Evolutionary conservation across 345 rosid genomes (phyloP), one percentile per base, ranked within the genome.

Genomic region (Brassica carinata): DNA sequence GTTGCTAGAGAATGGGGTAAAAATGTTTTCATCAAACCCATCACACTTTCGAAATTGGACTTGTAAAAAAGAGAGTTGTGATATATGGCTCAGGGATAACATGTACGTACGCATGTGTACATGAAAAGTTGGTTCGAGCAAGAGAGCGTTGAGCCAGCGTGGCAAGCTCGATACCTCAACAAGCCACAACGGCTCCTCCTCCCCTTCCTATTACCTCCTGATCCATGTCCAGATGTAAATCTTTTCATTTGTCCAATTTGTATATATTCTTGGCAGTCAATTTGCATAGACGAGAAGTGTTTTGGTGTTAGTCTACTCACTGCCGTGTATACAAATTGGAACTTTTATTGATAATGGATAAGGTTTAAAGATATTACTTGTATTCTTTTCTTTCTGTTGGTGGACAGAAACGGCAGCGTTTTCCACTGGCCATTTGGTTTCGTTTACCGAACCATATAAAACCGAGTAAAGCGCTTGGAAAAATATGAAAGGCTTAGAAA

Each of bases 61-160:
- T 72, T 53, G 1, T 14, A 1, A 31, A 13, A 1, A 18, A 17
- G 11, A n/a, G 48, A 31, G 63, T 18, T 71, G 78, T 67, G 68
- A 58, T 34, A 64, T 77, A 64, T 77, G 74, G 69, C 72, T 67
- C 91, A 95, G 98, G 98, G 45, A 89, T 95, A 83, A 85, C 86
- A 71, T 93, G 81, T 95, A 95, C 78, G 99, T 95, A n/a, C n/a
- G 58, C 99, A 95, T 78, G 98, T 88, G 84, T 95, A 95, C 88
- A 74, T 76, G 80, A 93, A 90, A 84, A 87, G 90, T 70, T 96
- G 98, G 43, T 95, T 95, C 14, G 57, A 82, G 43, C 85, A 77
- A 27, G 98, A 95, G 81, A 86, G 62, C 5, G 90, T 89, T 5
- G 99, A 95, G 78, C 99, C 97, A 9, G 93, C 97, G 10, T 93